Conservation (phyloP, 2,329 filamentous ascomycete genomes). For the Blumeria graminis region DNA sequence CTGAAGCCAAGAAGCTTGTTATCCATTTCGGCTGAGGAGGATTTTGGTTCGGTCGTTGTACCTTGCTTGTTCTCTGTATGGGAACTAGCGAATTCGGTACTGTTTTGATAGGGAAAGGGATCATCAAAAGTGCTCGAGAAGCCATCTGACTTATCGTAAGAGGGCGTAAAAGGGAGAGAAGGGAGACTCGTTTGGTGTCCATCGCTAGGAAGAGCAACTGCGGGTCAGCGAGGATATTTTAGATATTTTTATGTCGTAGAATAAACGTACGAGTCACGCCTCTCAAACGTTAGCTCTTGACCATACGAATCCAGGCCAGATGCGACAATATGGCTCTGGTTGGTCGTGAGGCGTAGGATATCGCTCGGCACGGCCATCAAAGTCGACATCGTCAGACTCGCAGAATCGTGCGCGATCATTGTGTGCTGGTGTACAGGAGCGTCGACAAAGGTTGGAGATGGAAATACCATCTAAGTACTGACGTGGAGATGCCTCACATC, state of each 20-base stretch:
- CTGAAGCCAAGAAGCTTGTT: conserved; percentile 57
- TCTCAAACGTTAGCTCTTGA: conserved; percentile 12
- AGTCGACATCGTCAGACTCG: conserved; percentile 4
- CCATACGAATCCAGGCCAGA: conserved; percentile 12
- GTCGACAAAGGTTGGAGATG: no score
- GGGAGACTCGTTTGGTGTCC: no score
- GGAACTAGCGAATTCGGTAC: conserved; percentile 19
- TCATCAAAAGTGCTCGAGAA: conserved; percentile 39
- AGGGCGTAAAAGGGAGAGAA: conserved; percentile 25
- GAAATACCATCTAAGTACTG: no score
- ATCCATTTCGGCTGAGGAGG: conserved; percentile 24
- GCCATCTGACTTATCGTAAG: conserved; percentile 36
- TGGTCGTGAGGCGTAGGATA: conserved; percentile 10
- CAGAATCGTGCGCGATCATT: no score
- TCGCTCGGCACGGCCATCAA: conserved; percentile 7
- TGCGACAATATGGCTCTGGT: conserved; percentile 4
- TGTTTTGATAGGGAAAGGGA: conserved; percentile 31
- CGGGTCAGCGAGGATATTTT: no score
- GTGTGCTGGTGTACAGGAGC: no score
- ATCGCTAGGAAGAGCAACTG: no score
- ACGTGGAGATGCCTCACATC: no score
- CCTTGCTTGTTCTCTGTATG: conserved; percentile 9
- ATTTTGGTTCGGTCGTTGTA: conserved; percentile 4
- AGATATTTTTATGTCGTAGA: no score
- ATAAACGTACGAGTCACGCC: conserved; percentile 5